Conservation (phyloP, 2,329 filamentous ascomycete species). For the Emmonsia crescens region DNA sequence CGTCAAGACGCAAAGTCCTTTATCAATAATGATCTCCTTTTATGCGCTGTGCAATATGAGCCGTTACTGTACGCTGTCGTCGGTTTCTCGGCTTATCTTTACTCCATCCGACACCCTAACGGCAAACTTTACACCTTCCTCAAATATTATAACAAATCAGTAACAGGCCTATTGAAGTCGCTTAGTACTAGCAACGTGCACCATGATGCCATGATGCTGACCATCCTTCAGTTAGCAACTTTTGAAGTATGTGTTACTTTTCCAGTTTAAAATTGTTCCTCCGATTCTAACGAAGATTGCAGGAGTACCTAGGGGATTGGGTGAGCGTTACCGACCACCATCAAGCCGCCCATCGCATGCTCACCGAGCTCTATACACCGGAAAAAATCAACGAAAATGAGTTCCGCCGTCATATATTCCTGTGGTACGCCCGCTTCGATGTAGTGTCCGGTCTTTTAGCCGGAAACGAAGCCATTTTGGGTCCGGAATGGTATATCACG, state of each 20-base stretch:
- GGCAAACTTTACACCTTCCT: slow-evolving; percentile 74
- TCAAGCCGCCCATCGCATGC: slow-evolving; percentile 72
- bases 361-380: slow-evolving; percentile 67
- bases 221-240: slow-evolving; percentile 81
- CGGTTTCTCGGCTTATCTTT: slow-evolving; percentile 80
- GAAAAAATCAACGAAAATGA: slow-evolving; percentile 61
- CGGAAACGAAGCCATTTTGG: slow-evolving; percentile 61
- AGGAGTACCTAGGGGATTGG: slow-evolving; percentile 96
- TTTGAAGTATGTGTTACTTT: slow-evolving; percentile 59
- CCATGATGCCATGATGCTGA: slow-evolving; percentile 64
- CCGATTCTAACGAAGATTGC: neutral
- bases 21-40: slow-evolving; percentile 59
- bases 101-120: slow-evolving; percentile 57
- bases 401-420: slow-evolving; percentile 60
- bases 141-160: slow-evolving; percentile 80
- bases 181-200: slow-evolving; percentile 61
- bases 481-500: slow-evolving; percentile 65
- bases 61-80: slow-evolving; percentile 77
- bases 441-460: slow-evolving; percentile 74
- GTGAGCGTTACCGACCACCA: slow-evolving; percentile 87
- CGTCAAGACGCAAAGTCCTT: slow-evolving; percentile 62
- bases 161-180: slow-evolving; percentile 61
- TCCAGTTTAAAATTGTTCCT: neutral
- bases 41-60: slow-evolving; percentile 64
- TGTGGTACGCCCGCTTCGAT: slow-evolving; percentile 90